A percentile compares a stretch with the other conserved stretches of the same genome.
Conservation (phyloP, 768 basidiomycete species). For the Solioccasus polychromus region DNA sequence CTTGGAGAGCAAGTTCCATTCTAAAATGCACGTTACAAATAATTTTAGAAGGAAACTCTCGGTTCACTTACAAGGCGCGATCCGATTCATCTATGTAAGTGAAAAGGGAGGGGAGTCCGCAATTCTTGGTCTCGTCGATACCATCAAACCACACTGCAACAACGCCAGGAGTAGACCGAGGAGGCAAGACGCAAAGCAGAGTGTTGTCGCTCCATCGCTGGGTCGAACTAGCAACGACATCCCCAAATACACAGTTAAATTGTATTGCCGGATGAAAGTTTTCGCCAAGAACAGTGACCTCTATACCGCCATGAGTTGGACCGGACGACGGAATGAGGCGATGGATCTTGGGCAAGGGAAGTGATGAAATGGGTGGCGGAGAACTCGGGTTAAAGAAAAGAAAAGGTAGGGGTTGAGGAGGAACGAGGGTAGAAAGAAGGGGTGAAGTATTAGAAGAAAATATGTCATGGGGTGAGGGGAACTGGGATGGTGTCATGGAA, state of each 20-base stretch:
- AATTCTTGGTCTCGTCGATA: slow-evolving; percentile 57
- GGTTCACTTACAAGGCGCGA: slow-evolving; percentile 67
- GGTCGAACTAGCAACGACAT: slow-evolving; percentile 74
- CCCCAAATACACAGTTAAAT: slow-evolving; percentile 83
- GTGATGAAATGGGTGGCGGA: slow-evolving; percentile 43
- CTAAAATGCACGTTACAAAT: slow-evolving; percentile 39
- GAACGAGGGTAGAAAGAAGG: slow-evolving; percentile 17
- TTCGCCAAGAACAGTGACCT: slow-evolving; percentile 89
- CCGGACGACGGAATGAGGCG: slow-evolving; percentile 82
- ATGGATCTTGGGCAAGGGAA: slow-evolving; percentile 72
- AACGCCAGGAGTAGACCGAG: slow-evolving; percentile 73
- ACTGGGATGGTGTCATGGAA: slow-evolving; percentile 14
- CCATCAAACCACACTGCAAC: slow-evolving; percentile 91
- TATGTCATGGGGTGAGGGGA: slow-evolving; percentile 17
- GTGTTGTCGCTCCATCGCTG: slow-evolving; percentile 93
- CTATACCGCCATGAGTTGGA: slow-evolving; percentile 89
- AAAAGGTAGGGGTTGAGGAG: slow-evolving; percentile 49
- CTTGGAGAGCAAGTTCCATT: slow-evolving; percentile 94
- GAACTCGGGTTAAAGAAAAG: slow-evolving; percentile 59
- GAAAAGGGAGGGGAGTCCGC: slow-evolving; percentile 61
- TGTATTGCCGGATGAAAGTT: slow-evolving; percentile 79
- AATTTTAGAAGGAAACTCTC: slow-evolving; percentile 2
- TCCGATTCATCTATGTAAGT: slow-evolving; percentile 92
- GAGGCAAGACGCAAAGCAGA: slow-evolving; percentile 87
- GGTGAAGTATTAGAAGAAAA: slow-evolving; percentile 16